Conservation (phyloP, 1,284 basidiomycete species). For the Boletus mariae region DNA sequence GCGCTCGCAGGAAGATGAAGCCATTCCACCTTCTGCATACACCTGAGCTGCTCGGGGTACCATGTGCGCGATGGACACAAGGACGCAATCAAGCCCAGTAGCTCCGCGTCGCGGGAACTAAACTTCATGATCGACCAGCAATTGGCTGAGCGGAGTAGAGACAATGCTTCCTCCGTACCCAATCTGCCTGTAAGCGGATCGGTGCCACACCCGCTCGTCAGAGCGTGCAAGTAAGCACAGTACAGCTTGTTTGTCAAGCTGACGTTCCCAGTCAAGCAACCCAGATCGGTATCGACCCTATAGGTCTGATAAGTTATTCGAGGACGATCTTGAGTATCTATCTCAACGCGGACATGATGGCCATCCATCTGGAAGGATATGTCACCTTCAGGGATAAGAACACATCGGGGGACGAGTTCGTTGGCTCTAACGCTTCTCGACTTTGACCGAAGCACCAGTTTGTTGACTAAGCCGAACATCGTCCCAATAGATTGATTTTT, state of each 20-base stretch:
- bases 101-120: conserved; percentile 20
- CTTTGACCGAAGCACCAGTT: conserved; percentile 38
- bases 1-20: conserved; percentile 16
- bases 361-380: conserved; percentile 21
- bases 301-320: conserved; percentile 36
- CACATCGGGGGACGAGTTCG: conserved; percentile 20
- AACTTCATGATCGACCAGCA: conserved; percentile 41
- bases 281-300: conserved; percentile 37
- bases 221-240: conserved; percentile 43
- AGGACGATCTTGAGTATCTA: conserved; percentile 15
- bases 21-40: conserved; percentile 36
- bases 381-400: conserved; percentile 42
- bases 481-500: conserved; percentile 26
- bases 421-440: not conserved
- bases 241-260: conserved; percentile 38
- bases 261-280: conserved; percentile 35
- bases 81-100: conserved; percentile 35
- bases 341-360: conserved; percentile 27
- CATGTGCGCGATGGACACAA: conserved; percentile 37
- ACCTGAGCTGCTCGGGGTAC: conserved; percentile 37
- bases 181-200: conserved; percentile 45
- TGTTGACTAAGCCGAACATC: conserved; percentile 32
- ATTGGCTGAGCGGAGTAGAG: conserved; percentile 36
- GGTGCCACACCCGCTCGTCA: conserved; percentile 39
- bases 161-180: conserved; percentile 46